These are phyloP conservation scores for Colletotrichum caudatum DNA, from an alignment of 2,329 filamentous ascomycete genomes.

Conservation along the genomic window DNA sequence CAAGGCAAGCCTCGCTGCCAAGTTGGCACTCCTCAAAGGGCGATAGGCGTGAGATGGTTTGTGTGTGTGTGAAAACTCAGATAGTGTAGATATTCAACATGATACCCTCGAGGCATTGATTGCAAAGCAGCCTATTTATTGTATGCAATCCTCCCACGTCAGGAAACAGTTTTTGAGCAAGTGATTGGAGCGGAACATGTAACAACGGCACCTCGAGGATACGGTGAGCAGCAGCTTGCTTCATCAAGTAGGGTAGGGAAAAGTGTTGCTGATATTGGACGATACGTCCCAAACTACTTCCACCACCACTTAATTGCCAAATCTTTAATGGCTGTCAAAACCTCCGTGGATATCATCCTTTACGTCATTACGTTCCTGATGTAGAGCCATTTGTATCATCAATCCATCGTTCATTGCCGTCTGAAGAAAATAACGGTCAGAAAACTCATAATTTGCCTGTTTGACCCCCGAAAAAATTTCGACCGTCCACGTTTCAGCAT, in stretches of 20 bases:
- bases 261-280: conserved; percentile 7
- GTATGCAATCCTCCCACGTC: not conserved
- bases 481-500: conserved; percentile 20
- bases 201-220: not conserved
- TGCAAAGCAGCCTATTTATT: not conserved
- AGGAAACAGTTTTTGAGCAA: not conserved
- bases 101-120: conserved; percentile 24
- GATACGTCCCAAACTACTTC: not conserved
- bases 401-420: conserved; percentile 46
- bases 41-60: not conserved
- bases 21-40: conserved; percentile 34
- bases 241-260: not conserved
- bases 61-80: not conserved
- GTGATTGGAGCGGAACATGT: not conserved
- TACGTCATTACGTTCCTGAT: conserved; percentile 37
- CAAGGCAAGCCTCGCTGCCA: conserved; percentile 38
- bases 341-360: conserved; percentile 19
- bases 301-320: conserved; percentile 7
- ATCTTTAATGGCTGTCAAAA: conserved; percentile 16
- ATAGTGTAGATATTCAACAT: conserved; percentile 7
- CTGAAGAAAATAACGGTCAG: conserved; percentile 47
- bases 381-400: conserved; percentile 37
- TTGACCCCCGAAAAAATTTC: conserved; percentile 44
- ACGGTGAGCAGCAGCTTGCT: no score
- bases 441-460: conserved; percentile 50